Percentiles rank a stretch among this genome's conserved stretches.
Conservation (phyloP, 2,329 filamentous ascomycete genomes). For the Aspergillus carbonarius region DNA sequence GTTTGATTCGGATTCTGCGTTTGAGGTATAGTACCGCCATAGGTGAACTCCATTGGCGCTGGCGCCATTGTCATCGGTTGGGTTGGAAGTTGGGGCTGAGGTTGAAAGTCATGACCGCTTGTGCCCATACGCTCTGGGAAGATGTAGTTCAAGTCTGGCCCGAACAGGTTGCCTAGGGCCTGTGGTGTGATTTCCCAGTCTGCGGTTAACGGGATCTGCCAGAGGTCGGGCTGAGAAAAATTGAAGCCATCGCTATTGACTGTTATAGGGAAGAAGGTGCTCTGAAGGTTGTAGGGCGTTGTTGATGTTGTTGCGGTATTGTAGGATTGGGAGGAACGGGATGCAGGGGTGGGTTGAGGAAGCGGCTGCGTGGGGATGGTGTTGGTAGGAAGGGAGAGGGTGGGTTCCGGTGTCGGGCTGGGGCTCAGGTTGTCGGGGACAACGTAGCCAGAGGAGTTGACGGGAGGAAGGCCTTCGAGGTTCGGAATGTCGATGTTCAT, state of each 20-base stretch:
- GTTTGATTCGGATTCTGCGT: background rate
- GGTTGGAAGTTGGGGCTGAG: background rate
- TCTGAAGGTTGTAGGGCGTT: background rate
- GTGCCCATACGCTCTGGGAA: background rate
- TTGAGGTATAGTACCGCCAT: background rate
- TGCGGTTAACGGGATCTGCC: slow-evolving; percentile 85
- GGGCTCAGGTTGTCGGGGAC: slow-evolving; percentile 26
- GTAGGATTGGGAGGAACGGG: background rate
- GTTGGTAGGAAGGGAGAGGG: background rate
- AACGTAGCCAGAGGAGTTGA: slow-evolving; percentile 36
- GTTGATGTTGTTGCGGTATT: background rate
- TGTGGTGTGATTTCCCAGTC: slow-evolving; percentile 66
- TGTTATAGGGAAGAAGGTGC: slow-evolving; percentile 5
- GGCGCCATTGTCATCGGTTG: background rate
- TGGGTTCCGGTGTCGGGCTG: background rate
- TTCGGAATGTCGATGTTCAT: slow-evolving; percentile 25
- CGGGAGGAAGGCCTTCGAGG: slow-evolving; percentile 30
- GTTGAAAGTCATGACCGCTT: background rate
- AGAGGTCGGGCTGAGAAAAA: slow-evolving; percentile 60
- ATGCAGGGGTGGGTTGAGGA: background rate
- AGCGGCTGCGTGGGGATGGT: background rate
- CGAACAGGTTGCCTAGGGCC: slow-evolving; percentile 26
- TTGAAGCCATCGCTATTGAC: slow-evolving; percentile 8
- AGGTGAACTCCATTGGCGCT: background rate
- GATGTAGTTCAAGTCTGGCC: slow-evolving; percentile 5